A percentile compares a stretch with the other conserved stretches of the same genome.
Conservation (phyloP, 306 rosid species). For the Quercus robur region DNA sequence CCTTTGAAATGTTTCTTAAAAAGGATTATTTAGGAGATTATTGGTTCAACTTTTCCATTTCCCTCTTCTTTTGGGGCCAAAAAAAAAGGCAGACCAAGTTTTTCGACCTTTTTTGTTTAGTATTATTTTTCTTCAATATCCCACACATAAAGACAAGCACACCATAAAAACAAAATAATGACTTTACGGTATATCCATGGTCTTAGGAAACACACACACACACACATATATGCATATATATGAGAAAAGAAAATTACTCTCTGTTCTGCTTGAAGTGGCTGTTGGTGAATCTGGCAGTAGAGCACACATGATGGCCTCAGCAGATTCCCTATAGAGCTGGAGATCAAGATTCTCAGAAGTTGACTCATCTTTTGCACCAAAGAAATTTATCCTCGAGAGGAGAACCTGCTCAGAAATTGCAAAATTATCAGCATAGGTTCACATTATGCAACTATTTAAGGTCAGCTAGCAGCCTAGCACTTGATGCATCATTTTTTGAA, state of each 20-base stretch:
- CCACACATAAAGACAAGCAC: not conserved
- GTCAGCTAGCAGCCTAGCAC: not conserved
- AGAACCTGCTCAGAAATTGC: conserved; percentile 52
- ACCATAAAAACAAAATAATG: not conserved
- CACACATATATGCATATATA: not conserved
- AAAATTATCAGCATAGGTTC: not conserved
- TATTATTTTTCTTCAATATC: not conserved
- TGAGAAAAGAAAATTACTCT: conserved; percentile 37
- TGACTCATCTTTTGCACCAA: conserved; percentile 35
- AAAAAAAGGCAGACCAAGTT: too few relatives aligned
- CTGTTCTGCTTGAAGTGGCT: conserved; percentile 51
- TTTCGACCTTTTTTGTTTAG: too few relatives aligned
- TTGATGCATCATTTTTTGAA: not conserved
- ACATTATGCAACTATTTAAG: not conserved
- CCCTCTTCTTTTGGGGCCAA: too few relatives aligned
- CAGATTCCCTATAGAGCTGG: conserved; percentile 58
- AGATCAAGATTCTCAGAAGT: conserved; percentile 52
- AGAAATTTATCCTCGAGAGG: conserved; percentile 57
- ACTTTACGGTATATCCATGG: not conserved
- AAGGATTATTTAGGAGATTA: too few relatives aligned
- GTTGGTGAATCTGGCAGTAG: conserved; percentile 70
- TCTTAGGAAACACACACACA: too few relatives aligned
- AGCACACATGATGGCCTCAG: conserved; percentile 54
- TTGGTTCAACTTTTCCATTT: too few relatives aligned
- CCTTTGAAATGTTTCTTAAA: too few relatives aligned